Evolutionary conservation across 108 stramenopile genomes (phyloP).

Genomic region (Cylindrotheca closterium): DNA sequence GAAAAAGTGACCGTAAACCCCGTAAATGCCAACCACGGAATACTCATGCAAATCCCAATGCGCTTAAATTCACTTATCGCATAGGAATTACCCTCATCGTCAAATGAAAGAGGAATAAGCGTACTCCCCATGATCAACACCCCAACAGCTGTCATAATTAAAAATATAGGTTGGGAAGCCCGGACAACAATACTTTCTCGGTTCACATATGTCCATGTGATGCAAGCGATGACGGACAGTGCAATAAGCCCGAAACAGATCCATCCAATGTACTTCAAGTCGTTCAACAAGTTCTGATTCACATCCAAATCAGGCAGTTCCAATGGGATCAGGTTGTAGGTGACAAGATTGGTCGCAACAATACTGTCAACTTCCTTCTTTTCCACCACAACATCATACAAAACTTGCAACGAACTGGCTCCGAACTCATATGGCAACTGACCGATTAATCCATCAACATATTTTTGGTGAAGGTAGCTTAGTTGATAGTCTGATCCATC

Average conservation of each 20-base stretch:
- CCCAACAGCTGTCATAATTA: conserved; percentile 31
- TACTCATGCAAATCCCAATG: conserved; percentile 33
- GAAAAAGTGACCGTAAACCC: conserved; percentile 49
- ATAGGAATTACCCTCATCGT: conserved; percentile 16
- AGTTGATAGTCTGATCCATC: conserved; percentile 27
- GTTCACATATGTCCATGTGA: conserved; percentile 22
- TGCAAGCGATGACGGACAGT: conserved; percentile 9
- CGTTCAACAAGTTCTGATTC: conserved; percentile 27
- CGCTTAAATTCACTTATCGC: background rate
- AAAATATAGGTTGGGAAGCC: conserved; percentile 50
- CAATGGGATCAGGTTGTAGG: conserved; percentile 23
- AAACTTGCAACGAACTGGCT: conserved; percentile 2
- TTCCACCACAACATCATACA: background rate
- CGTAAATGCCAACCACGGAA: conserved; percentile 41
- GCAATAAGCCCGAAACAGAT: conserved; percentile 7
- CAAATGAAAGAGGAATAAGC: conserved; percentile 26
- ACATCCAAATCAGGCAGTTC: conserved; percentile 28
- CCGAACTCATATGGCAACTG: conserved; percentile 46
- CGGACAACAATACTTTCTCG: conserved; percentile 29
- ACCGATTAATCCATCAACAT: conserved; percentile 46
- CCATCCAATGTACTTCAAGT: conserved; percentile 17
- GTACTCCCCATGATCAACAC: conserved; percentile 28
- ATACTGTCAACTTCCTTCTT: background rate
- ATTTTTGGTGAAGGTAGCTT: conserved; percentile 10
- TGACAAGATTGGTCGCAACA: conserved; percentile 12